These are phyloP conservation scores for Pseudocercospora pini-densiflorae DNA, from an alignment of 2,329 filamentous ascomycete species.

Conservation along the genomic window DNA sequence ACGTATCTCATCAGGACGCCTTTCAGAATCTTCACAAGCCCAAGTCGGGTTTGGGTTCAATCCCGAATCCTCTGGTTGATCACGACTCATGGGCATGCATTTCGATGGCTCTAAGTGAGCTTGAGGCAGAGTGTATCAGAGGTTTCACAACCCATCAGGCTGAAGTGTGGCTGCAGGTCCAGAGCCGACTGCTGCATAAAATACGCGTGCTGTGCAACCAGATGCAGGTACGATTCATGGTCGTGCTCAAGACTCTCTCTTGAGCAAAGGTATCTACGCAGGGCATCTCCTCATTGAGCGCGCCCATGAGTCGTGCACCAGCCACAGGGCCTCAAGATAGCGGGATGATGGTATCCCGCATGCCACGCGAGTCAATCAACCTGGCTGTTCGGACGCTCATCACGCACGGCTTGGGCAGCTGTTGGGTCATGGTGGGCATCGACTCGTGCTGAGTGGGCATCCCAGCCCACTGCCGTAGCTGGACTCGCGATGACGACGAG, in stretches of 20 bases:
- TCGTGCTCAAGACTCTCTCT: neutral
- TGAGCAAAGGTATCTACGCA: neutral
- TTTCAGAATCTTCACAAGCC: neutral
- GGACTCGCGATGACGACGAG: conserved; percentile 18
- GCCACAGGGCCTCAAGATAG: conserved; percentile 8
- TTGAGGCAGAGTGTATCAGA: conserved; percentile 16
- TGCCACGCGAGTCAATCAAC: conserved; percentile 19
- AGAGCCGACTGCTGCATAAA: neutral
- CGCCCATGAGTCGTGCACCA: conserved; percentile 13
- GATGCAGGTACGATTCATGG: conserved; percentile 22
- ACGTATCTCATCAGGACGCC: neutral
- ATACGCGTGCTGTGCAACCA: conserved; percentile 10
- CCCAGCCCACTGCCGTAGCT: conserved; percentile 9
- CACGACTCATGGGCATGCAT: conserved; percentile 22
- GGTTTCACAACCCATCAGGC: conserved; percentile 4
- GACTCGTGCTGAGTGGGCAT: conserved; percentile 22
- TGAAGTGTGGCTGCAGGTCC: conserved; percentile 10
- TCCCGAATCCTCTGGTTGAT: neutral
- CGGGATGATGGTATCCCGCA: conserved; percentile 20
- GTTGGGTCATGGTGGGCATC: conserved; percentile 19
- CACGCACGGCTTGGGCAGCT: conserved; percentile 16
- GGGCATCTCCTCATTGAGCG: conserved; percentile 12
- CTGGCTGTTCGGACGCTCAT: conserved; percentile 12
- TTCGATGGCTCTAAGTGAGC: conserved; percentile 18
- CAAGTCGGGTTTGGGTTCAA: neutral